phyloP scores from a whole-genome alignment of 163 green algal genomes.

The Scenedesmus sp. region DNA sequence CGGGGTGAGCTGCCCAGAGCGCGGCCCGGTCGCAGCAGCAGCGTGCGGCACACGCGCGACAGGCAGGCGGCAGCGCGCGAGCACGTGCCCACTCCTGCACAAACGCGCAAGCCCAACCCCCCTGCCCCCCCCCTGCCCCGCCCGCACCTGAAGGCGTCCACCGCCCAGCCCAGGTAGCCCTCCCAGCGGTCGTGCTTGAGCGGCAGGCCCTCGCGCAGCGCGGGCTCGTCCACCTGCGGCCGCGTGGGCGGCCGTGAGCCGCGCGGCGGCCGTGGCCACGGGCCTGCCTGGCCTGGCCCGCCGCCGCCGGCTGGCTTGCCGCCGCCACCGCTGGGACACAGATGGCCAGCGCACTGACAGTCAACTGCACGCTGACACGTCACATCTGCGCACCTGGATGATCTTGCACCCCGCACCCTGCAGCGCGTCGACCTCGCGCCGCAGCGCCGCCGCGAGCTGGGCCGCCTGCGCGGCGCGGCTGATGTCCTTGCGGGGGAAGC shows the following conservation, averaged over 20 bases:
- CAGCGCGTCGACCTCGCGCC: conserved; percentile 87
- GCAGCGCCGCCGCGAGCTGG: conserved; percentile 88
- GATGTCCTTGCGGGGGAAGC: conserved; percentile 91
- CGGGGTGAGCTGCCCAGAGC: no score
- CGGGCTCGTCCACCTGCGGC: conserved; percentile 94
- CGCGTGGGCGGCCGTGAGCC: no score
- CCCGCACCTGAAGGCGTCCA: conserved; percentile 81
- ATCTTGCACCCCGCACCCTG: conserved; percentile 83
- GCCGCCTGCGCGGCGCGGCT: conserved; percentile 67
- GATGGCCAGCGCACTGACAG: no score
- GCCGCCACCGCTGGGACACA: neutral
- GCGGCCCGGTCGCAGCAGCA: conserved; percentile 1
- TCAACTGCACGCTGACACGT: conserved; percentile 5
- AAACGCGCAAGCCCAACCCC: neutral
- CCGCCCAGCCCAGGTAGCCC: conserved; percentile 88
- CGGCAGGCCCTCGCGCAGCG: conserved; percentile 92
- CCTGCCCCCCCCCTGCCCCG: neutral
- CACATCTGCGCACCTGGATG: conserved; percentile 78
- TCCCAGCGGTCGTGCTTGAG: conserved; percentile 78
- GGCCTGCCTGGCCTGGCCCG: neutral
- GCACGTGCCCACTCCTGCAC: neutral
- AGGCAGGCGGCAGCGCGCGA: neutral
- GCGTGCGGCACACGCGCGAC: no score
- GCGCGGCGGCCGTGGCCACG: no score
- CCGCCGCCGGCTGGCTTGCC: neutral